Evolutionary conservation across 1,284 basidiomycete genomes (phyloP), one percentile per base, ranked within the genome.

Genomic region (Xanthoconium separans): DNA sequence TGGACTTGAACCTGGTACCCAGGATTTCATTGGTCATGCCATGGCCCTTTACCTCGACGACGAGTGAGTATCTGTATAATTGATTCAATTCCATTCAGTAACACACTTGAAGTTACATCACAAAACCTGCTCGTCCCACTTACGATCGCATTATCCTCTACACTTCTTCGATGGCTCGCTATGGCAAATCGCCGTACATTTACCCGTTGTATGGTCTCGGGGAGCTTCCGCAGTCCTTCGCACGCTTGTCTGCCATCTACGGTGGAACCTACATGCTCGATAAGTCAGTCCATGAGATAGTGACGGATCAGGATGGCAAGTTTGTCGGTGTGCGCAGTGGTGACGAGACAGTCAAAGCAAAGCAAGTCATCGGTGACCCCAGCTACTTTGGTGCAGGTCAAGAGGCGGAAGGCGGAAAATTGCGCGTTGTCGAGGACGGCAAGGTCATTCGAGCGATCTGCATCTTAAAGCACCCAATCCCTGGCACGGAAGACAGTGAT

Each of bases 231-330:
- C 97, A 99, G 72, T 94, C 96, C 3, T 99, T 99, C 69, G 97
- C 97, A 16, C 94, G 97, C 70, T 82, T 98, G 54, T 95, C 92
- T 61, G 97, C 97, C 64, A 98, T 99, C 71, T 98, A 99, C 72
- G 97, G 97, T 51, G 97, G 97, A 50, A 99, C 97, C 16, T 99
- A 99, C 79, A 99, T 99, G 97, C 89, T 99, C 55, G 95, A 98
- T 81, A 99, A 99, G 78, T 81, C 81, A 55, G 90, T 98, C 64
- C 88, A 98, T 61, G 85, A 93, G 71, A 94, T 99, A 65, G 89
- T 98, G 57, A 90, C 89, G 47, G 91, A 89, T 68, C 68, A 75
- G 10, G 84, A 89, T 57, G 97, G 97, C 68, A 93, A 91, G 71
- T 98, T 99, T 65, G 81, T 91, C 50, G 96, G 97, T 53, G 97